Conservation (phyloP, 73 alveolate genomes). For the Tetrahymena borealis region DNA sequence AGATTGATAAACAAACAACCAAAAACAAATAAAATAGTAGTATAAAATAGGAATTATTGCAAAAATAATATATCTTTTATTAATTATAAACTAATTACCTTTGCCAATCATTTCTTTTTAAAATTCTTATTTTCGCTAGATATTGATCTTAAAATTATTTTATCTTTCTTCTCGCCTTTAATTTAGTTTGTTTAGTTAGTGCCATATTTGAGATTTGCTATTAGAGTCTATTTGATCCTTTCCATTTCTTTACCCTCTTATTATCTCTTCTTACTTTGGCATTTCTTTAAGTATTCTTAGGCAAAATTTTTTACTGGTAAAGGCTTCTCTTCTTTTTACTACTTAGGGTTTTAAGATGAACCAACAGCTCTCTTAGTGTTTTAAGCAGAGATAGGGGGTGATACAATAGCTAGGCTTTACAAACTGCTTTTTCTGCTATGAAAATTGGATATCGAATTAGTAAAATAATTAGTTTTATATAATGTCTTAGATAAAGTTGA, state of each 20-base stretch:
- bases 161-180: neutral
- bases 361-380: neutral
- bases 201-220: neutral
- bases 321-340: neutral
- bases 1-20: too few relatives aligned
- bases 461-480: neutral
- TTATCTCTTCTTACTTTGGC: neutral
- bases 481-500: neutral
- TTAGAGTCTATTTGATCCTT: neutral
- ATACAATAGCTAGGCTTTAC: neutral
- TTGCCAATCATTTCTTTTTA: too few relatives aligned
- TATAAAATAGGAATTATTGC: too few relatives aligned
- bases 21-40: too few relatives aligned
- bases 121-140: too few relatives aligned
- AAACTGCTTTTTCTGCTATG: neutral
- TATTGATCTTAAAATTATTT: neutral
- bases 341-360: neutral
- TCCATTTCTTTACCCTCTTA: neutral
- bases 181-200: neutral
- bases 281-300: neutral
- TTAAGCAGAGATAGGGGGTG: neutral
- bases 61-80: too few relatives aligned
- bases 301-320: neutral
- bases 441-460: neutral
- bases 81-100: too few relatives aligned